phyloP scores from a whole-genome alignment of 2,329 filamentous ascomycete genomes.

The Fragosphaeria purpurea region DNA sequence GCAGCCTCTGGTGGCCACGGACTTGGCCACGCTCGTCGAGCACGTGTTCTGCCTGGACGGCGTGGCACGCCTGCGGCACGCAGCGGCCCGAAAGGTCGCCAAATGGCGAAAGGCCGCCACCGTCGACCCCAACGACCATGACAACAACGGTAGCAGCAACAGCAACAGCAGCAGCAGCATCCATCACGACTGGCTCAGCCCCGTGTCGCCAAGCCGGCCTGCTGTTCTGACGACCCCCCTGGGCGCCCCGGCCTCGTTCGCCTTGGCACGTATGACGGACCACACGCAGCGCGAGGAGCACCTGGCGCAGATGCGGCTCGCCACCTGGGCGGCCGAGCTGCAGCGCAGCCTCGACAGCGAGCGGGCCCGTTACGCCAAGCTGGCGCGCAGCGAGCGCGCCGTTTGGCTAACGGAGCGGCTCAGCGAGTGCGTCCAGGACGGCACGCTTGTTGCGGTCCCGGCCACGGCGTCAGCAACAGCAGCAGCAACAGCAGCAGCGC shows the following conservation, averaged over 20 bases:
- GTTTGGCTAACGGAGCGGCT: conserved; percentile 59
- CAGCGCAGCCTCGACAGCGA: conserved; percentile 68
- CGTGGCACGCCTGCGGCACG: conserved; percentile 70
- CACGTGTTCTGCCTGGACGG: conserved; percentile 70
- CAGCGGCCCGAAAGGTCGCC: conserved; percentile 71
- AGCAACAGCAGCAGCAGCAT: not conserved
- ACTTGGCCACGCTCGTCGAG: conserved; percentile 59
- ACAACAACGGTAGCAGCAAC: conserved; percentile 8
- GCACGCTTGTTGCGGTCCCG: conserved; percentile 43
- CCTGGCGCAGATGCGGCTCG: conserved; percentile 49
- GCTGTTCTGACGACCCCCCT: conserved; percentile 12
- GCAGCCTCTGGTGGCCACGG: conserved; percentile 66
- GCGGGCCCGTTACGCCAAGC: conserved; percentile 54
- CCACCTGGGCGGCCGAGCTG: conserved; percentile 73
- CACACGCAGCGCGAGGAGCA: conserved; percentile 24
- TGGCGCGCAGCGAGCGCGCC: conserved; percentile 53
- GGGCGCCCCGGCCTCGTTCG: conserved; percentile 35
- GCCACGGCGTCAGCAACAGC: conserved; percentile 21
- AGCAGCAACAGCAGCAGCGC: not conserved
- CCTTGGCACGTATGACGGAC: conserved; percentile 49
- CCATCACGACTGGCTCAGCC: too few species aligned
- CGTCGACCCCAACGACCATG: conserved; percentile 6
- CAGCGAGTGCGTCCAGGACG: conserved; percentile 57
- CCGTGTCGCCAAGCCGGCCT: not conserved
- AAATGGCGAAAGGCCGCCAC: conserved; percentile 45